phyloP scores from a whole-genome alignment of 2,329 filamentous ascomycete species.

The Achaetomium macrosporum region DNA sequence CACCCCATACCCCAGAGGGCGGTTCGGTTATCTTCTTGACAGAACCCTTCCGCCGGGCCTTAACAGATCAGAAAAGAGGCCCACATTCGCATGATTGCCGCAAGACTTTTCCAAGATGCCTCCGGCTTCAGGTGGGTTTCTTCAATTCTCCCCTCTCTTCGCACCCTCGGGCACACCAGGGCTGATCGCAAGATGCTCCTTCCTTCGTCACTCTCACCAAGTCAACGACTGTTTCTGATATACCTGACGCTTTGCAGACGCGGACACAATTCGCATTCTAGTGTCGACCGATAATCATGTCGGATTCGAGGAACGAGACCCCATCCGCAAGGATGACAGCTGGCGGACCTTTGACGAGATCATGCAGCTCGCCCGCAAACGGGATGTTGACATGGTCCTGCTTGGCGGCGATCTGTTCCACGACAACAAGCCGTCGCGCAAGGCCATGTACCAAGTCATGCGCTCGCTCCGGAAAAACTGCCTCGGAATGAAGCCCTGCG shows the following conservation, averaged over 20 bases:
- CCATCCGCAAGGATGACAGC: constrained; percentile 92
- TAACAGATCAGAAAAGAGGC: background rate
- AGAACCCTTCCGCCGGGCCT: too few species aligned
- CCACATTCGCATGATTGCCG: background rate
- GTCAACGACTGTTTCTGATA: constrained; percentile 8
- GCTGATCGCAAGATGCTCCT: background rate
- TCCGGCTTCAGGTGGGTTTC: constrained; percentile 22
- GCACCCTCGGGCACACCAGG: background rate
- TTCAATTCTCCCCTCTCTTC: background rate
- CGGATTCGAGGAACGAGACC: constrained; percentile 88
- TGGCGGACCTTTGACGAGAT: constrained; percentile 96
- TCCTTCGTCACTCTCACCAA: background rate
- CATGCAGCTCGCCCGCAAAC: constrained; percentile 76
- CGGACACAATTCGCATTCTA: constrained; percentile 90
- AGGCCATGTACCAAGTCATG: constrained; percentile 97
- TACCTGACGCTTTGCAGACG: constrained; percentile 30
- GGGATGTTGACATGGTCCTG: constrained; percentile 96
- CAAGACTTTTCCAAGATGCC: constrained; percentile 21
- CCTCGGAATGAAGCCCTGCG: constrained; percentile 89
- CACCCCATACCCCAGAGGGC: background rate
- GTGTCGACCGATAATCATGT: constrained; percentile 97
- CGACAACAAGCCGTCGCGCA: constrained; percentile 94
- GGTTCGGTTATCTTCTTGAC: background rate
- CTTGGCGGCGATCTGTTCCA: constrained; percentile 94
- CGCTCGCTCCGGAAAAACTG: constrained; percentile 88